Base-by-base conservation (phyloP, 2,329 filamentous ascomycete species). In the Talaromyces sp. region DNA sequence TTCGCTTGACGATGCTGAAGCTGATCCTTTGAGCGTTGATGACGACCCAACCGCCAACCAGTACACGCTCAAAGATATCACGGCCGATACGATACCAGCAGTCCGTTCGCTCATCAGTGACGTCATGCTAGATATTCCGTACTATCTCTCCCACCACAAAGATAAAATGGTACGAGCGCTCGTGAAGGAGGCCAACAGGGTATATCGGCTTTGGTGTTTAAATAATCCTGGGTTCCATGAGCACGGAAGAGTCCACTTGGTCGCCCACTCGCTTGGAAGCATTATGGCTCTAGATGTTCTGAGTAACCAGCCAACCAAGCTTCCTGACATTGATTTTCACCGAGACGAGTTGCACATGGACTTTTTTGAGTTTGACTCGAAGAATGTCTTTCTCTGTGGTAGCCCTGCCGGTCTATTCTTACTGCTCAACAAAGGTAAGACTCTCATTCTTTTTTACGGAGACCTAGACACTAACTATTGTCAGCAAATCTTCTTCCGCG, bases 81-180 rank as follows among this genome's bases (percentile, higher is more conserved):
- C 96, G 5, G 93, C 92, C 1, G 85, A 88, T 50, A 95, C 91
- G 0, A 91, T 99, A 33, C 93, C 94, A 0, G 92, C 91, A 0
- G 89, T 99, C n/a, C 88, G 95, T 53, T 91, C 90, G 70, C 87
- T 99, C 72, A 96, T 99, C 64, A 96, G 91, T 50, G 95, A 99
- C 73, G 92, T 99, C 68, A 97, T 99, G 92, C 89, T 98, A 56
- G 95, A 99, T 73, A 94, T 99, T 56, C 95, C 95, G 0, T 98
- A 96, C 73, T 99, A 98, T 77, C 88, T 99, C 78, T 98, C 94
- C 0, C 90, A 96, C 63, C 94, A 98, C 76, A 96, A 98, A 70
- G 86, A 89, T 4, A 96, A 92, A 75, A 98, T 99, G 93, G 90
- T 96, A 57, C 84, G 88, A 51, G 93, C 95, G 1, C 87, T 97